Percentiles rank a stretch among this genome's conserved stretches.
These are phyloP conservation scores for Rhodofomes roseus DNA, from an alignment of 1,284 basidiomycete genomes.

Conservation along the genomic window DNA sequence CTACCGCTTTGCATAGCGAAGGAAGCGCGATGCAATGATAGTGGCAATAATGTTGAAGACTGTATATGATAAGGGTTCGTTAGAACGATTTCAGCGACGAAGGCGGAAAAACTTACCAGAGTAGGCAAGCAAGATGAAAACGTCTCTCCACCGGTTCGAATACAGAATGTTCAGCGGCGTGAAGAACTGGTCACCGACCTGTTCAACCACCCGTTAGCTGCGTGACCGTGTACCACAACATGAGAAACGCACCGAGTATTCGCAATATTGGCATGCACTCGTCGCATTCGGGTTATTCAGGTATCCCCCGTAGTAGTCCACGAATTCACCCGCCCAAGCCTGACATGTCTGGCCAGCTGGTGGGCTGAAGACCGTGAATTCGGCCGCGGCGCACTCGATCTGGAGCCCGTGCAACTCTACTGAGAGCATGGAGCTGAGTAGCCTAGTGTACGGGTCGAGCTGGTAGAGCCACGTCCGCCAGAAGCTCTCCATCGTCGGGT, in stretches of 20 bases:
- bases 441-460: constrained; percentile 67
- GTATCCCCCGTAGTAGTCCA: constrained; percentile 68
- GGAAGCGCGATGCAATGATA: constrained; percentile 67
- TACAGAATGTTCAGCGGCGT: constrained; percentile 67
- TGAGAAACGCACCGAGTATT: constrained; percentile 40
- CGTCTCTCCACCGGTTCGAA: constrained; percentile 67
- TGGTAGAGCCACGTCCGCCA: constrained; percentile 78
- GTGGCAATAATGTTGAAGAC: constrained; percentile 75
- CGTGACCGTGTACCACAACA: neutral
- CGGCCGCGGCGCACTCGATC: constrained; percentile 64
- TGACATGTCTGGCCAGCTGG: constrained; percentile 74
- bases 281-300: constrained; percentile 70
- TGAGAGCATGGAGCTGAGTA: constrained; percentile 72
- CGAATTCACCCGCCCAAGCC: constrained; percentile 69
- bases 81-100: neutral
- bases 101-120: constrained; percentile 39
- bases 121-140: constrained; percentile 67
- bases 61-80: constrained; percentile 13
- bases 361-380: constrained; percentile 68
- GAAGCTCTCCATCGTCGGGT: constrained; percentile 62
- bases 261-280: constrained; percentile 67
- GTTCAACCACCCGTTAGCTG: neutral
- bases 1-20: constrained; percentile 67
- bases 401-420: constrained; percentile 76
- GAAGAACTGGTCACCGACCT: constrained; percentile 70